phyloP scores from a whole-genome alignment of 2,329 filamentous ascomycete species.

The Calonectria leucothoes region DNA sequence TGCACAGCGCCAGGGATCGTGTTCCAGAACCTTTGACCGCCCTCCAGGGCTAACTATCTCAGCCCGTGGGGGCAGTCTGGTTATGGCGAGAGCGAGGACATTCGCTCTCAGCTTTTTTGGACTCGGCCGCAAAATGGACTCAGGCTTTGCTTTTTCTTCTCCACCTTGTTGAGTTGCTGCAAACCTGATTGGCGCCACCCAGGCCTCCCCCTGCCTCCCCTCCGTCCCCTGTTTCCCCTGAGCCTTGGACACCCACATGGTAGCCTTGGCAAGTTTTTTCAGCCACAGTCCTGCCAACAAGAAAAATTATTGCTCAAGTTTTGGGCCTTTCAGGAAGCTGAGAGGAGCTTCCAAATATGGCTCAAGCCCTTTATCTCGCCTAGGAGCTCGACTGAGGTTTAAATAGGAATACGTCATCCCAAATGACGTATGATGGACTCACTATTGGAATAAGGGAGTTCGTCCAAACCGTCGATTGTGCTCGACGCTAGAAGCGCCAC shows the following conservation, averaged over 20 bases:
- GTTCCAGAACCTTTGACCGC: neutral
- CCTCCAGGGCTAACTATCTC: neutral
- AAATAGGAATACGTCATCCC: neutral
- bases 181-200: neutral
- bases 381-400: neutral
- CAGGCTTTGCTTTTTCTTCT: neutral
- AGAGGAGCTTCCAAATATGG: neutral
- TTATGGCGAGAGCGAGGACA: neutral
- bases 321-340: neutral
- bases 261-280: no score
- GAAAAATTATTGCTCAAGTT: neutral
- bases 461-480: neutral
- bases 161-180: neutral
- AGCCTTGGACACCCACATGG: neutral
- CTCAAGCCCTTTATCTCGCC: neutral
- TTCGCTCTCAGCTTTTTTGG: neutral
- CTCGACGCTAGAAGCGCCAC: neutral
- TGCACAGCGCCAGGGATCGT: neutral
- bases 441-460: neutral
- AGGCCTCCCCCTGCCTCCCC: neutral
- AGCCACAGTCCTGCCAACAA: neutral
- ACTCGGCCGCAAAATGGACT: neutral
- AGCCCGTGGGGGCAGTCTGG: neutral
- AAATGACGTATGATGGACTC: neutral
- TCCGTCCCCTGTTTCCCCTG: neutral